A percentile compares a stretch with the other conserved stretches of the same genome.
Conservation (phyloP, 2,329 filamentous ascomycete genomes). For the Stemphylium vesicarium region DNA sequence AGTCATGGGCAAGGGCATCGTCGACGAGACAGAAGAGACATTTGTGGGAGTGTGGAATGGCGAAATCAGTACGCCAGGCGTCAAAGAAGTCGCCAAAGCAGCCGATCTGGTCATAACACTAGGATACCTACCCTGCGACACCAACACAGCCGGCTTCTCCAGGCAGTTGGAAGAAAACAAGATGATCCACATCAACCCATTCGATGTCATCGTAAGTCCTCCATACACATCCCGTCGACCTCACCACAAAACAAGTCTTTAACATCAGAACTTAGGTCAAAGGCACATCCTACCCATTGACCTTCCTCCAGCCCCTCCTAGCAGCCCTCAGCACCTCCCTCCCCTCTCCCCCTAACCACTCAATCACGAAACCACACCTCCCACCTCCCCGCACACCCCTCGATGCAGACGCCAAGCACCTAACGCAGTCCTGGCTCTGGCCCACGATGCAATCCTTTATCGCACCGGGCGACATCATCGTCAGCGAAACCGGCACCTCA, state of each 20-base stretch:
- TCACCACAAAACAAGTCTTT: not conserved
- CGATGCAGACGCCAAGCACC: conserved; percentile 44
- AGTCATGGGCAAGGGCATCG: conserved; percentile 52
- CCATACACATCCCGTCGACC: not conserved
- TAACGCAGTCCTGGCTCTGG: conserved; percentile 55
- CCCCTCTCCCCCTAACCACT: conserved; percentile 29
- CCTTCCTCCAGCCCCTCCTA: conserved; percentile 48
- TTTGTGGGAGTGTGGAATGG: conserved; percentile 54
- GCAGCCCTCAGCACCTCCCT: conserved; percentile 34
- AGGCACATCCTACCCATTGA: conserved; percentile 41
- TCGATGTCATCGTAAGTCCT: conserved; percentile 42
- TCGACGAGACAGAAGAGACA: conserved; percentile 51
- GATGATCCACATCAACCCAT: conserved; percentile 47
- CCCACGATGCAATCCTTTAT: conserved; percentile 49
- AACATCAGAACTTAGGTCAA: conserved; percentile 27
- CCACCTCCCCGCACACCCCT: conserved; percentile 36
- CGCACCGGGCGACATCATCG: conserved; percentile 46
- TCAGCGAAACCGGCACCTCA: conserved; percentile 53
- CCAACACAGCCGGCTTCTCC: conserved; percentile 53
- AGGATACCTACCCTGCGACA: conserved; percentile 51
- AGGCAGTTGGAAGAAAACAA: conserved; percentile 39
- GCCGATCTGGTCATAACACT: conserved; percentile 49
- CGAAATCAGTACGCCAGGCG: conserved; percentile 45
- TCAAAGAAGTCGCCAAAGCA: conserved; percentile 44
- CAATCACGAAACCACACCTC: conserved; percentile 30